These are phyloP conservation scores for Phytophthora sp. DNA, from an alignment of 352 stramenopile genomes.

Conservation along the genomic window DNA sequence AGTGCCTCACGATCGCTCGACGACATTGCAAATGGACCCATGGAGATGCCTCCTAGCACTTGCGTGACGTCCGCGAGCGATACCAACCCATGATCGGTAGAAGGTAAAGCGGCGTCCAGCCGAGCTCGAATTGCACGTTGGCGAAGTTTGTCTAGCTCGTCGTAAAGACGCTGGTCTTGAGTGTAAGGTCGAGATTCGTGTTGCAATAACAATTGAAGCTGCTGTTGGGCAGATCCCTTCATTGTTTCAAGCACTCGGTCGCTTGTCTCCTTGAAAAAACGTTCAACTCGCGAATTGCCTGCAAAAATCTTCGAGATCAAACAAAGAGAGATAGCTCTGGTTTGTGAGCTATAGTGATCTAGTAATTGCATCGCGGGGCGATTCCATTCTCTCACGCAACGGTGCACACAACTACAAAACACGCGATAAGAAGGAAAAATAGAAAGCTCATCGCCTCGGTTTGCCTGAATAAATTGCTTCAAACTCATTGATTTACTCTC, in stretches of 20 bases:
- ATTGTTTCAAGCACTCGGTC: constrained; percentile 10
- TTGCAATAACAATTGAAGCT: constrained; percentile 26
- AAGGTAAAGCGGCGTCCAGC: constrained; percentile 16
- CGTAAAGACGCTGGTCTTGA: constrained; percentile 37
- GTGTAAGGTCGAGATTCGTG: constrained; percentile 46
- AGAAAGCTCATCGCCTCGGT: constrained; percentile 37
- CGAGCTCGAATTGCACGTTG: constrained; percentile 19
- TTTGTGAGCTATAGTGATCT: constrained; percentile 30
- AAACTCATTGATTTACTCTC: not conserved
- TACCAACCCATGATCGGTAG: constrained; percentile 16
- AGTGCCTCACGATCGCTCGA: constrained; percentile 41
- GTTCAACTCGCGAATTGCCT: constrained; percentile 12
- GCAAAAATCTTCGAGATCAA: constrained; percentile 22
- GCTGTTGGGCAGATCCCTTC: constrained; percentile 2
- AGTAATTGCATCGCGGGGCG: constrained; percentile 32
- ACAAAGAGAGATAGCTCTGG: constrained; percentile 18
- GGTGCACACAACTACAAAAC: constrained; percentile 44
- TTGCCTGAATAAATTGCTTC: constrained; percentile 33
- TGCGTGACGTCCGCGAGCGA: constrained; percentile 17
- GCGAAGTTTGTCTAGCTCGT: constrained; percentile 31
- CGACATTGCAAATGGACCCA: constrained; percentile 13
- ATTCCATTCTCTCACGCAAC: constrained; percentile 38
- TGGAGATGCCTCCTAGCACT: constrained; percentile 9
- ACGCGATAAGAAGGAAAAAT: constrained; percentile 43
- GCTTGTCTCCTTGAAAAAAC: constrained; percentile 25